Evolutionary conservation across 1,139 yeast species (phyloP), one percentile per base, ranked within the genome.

Genomic region (Yueomyces sp.): DNA sequence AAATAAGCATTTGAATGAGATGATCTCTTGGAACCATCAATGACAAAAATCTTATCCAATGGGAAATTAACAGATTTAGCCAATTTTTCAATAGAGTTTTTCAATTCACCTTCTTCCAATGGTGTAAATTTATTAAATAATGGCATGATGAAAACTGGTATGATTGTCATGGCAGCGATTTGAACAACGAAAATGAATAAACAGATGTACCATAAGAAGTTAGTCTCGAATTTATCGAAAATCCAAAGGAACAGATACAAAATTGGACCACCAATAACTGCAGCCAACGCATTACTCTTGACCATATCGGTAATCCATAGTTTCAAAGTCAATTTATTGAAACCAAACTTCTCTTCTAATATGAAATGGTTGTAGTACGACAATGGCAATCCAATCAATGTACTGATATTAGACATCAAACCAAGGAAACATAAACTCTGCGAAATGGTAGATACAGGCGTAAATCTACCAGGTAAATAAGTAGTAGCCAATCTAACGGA

Each of bases 1-100:
- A 91, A 91, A 63, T 85, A 91, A 38, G 98, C 98, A 59, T 91
- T 91, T 4, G 97, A 89, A 64, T 91, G 98, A 11, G 95, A 78
- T 1, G 96, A 85, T 66, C 97, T 81, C 62, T 82, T 85, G 41
- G 97, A 89, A 11, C 97, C 97, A 61, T 91, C 98, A 59, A 89
- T 77, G 41, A 89, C 96, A 56, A 75, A 84, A 46, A 91, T 69
- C 57, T 86, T 80, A 46, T 80, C 75, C 59, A 87, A 75, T 50
- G 98, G 98, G 76, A 91, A 91, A 35, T 76, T 69, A 58, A 85
- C 84, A 44, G 72, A 65, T 11, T 68, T 60, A 30, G 98, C 96
- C 50, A 91, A 73, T 28, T 73, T 68, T 63, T 87, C 95, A 61
- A 91, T 87, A 7, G 84, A 78, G 9, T 73, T 66, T 62, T 85